phyloP scores from a whole-genome alignment of 768 basidiomycete genomes.

The Rhodosporidiobolus odoratus region DNA sequence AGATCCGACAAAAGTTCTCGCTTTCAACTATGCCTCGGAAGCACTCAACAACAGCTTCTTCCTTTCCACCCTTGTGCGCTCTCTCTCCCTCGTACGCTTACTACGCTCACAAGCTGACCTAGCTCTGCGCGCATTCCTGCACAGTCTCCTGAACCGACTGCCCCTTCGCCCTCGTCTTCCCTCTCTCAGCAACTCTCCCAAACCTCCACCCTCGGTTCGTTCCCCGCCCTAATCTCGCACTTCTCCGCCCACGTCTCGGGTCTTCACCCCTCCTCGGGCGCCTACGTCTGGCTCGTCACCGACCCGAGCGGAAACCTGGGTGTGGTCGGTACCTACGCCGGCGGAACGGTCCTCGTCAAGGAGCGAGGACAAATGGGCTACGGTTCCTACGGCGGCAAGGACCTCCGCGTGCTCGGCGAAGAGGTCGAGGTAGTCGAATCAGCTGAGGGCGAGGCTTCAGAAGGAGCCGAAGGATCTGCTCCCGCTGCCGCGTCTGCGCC shows the following conservation, averaged over 20 bases:
- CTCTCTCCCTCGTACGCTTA: background rate
- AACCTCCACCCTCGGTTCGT: slow-evolving; percentile 54
- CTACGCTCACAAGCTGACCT: no score
- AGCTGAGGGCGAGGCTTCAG: background rate
- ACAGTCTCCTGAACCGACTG: slow-evolving; percentile 12
- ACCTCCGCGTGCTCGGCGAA: slow-evolving; percentile 28
- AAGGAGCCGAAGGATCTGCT: background rate
- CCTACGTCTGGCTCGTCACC: slow-evolving; percentile 80
- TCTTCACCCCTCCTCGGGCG: slow-evolving; percentile 57
- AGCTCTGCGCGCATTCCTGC: no score
- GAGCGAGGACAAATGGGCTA: slow-evolving; percentile 43
- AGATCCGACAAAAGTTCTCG: slow-evolving; percentile 58
- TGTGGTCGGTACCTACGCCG: slow-evolving; percentile 77
- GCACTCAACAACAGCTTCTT: slow-evolving; percentile 96
- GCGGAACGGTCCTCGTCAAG: slow-evolving; percentile 74
- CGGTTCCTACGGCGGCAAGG: slow-evolving; percentile 8
- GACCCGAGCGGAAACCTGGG: slow-evolving; percentile 61
- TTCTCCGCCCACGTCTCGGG: slow-evolving; percentile 71
- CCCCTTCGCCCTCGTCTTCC: slow-evolving; percentile 8
- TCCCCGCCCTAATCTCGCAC: slow-evolving; percentile 65
- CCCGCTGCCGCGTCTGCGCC: background rate
- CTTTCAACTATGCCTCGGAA: slow-evolving; percentile 85
- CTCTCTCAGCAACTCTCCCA: slow-evolving; percentile 3
- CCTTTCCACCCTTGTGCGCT: slow-evolving; percentile 72
- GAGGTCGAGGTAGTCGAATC: slow-evolving; percentile 1